Conservation (phyloP, 176 grass and related monocot species). For the Raddia distichophylla region DNA sequence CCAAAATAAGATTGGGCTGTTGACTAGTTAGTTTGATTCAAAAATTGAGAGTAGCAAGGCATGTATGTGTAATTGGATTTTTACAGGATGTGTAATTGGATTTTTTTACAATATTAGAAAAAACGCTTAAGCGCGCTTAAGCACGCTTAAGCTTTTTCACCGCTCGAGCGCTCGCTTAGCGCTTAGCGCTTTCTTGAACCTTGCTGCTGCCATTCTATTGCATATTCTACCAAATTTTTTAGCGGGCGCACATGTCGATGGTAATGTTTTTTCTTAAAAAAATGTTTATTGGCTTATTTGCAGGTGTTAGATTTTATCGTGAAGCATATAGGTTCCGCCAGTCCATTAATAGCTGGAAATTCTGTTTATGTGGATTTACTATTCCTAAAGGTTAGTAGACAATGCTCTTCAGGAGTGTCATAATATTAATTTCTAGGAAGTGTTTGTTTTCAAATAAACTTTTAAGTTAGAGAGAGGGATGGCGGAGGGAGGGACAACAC, state of each 20-base stretch:
- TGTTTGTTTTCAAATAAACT: neutral
- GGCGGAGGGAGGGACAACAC: no score
- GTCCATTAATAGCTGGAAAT: constrained; percentile 82
- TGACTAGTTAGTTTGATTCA: no score
- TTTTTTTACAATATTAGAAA: no score
- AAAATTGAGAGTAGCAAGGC: no score
- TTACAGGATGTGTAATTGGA: no score
- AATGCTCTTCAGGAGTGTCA: neutral
- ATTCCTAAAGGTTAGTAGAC: constrained; percentile 76
- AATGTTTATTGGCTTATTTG: constrained; percentile 31
- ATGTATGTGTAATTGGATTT: no score
- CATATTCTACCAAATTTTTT: neutral
- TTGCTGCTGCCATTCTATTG: neutral
- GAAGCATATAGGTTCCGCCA: constrained; percentile 58
- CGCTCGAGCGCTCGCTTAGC: no score
- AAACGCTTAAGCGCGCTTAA: no score
- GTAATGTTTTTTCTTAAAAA: constrained; percentile 12
- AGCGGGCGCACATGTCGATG: neutral
- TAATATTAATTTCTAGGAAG: neutral
- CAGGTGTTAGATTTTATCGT: constrained; percentile 82
- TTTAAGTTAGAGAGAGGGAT: neutral
- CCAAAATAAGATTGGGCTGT: no score
- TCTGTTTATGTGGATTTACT: constrained; percentile 76
- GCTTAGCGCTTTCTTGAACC: no score
- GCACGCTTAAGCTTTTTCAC: no score